Conservation (phyloP, 2,329 filamentous ascomycete species). For the Fusarium mangiferae region DNA sequence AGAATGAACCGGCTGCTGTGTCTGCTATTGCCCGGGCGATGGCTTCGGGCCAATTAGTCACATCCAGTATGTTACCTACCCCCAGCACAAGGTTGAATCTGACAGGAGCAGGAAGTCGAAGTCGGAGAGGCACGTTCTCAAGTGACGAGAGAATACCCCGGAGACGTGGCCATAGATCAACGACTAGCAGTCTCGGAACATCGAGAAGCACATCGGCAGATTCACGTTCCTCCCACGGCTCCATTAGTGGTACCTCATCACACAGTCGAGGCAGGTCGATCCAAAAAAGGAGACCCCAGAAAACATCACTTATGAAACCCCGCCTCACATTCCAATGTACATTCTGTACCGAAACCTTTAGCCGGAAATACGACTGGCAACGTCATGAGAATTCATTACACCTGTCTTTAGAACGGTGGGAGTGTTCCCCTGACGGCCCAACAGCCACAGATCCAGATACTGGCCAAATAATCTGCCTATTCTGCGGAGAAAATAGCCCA, state of each 20-base stretch:
- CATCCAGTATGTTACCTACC: not conserved
- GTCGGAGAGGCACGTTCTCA: constrained; percentile 21
- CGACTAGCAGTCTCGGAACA: constrained; percentile 23
- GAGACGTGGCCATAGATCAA: constrained; percentile 21
- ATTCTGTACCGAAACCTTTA: constrained; percentile 58
- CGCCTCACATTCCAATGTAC: constrained; percentile 53
- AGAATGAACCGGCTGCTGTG: constrained; percentile 47
- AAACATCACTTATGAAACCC: constrained; percentile 10
- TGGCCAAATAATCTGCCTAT: constrained; percentile 46
- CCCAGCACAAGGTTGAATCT: constrained; percentile 57
- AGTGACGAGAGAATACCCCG: constrained; percentile 13
- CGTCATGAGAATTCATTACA: constrained; percentile 61
- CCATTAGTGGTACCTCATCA: constrained; percentile 16
- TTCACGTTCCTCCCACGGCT: constrained; percentile 25
- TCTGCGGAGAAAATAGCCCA: constrained; percentile 49
- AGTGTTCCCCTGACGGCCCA: constrained; percentile 51
- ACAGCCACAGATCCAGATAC: constrained; percentile 50
- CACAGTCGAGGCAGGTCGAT: constrained; percentile 13
- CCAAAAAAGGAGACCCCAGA: constrained; percentile 10
- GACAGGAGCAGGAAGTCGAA: constrained; percentile 14
- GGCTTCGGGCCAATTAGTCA: constrained; percentile 20
- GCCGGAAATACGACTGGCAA: constrained; percentile 58
- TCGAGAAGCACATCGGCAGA: constrained; percentile 33
- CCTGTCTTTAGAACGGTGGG: constrained; percentile 58
- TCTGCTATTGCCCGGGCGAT: constrained; percentile 47